These are phyloP conservation scores for Straminergon stramineum DNA, from an alignment of 225 moss, liverwort and hornwort genomes.

Conservation along the genomic window DNA sequence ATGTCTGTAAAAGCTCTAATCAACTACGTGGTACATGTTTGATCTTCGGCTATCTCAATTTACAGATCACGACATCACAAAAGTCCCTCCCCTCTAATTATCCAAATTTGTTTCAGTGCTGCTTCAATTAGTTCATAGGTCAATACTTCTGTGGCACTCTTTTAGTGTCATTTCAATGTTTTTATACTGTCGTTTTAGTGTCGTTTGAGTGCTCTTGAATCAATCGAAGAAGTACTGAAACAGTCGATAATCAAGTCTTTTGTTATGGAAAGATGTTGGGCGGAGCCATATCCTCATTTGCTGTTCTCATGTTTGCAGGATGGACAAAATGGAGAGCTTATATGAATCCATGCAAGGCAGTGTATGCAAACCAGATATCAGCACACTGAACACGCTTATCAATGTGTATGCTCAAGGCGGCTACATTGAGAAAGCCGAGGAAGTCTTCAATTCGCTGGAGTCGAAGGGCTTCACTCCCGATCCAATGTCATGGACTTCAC, in stretches of 20 bases:
- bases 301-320: constrained; percentile 13
- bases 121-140: not conserved
- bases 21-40: not conserved
- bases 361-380: constrained; percentile 53
- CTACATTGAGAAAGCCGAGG: constrained; percentile 64
- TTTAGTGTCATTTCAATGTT: not conserved
- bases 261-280: not conserved
- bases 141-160: not conserved
- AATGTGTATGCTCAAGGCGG: constrained; percentile 71
- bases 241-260: not conserved
- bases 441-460: constrained; percentile 36
- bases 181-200: not conserved
- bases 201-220: not conserved
- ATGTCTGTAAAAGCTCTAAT: not conserved
- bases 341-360: constrained; percentile 55
- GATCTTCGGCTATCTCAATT: not conserved
- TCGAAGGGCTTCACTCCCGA: constrained; percentile 47
- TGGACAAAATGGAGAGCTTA: constrained; percentile 68
- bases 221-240: not conserved
- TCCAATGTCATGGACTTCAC: constrained; percentile 81
- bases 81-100: not conserved
- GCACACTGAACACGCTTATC: constrained; percentile 76
- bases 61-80: not conserved
- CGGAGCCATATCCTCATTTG: not conserved
- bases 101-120: not conserved